A percentile compares a stretch with the other conserved stretches of the same genome.
phyloP scores from a whole-genome alignment of 768 basidiomycete genomes.

The Mycena galopus region DNA sequence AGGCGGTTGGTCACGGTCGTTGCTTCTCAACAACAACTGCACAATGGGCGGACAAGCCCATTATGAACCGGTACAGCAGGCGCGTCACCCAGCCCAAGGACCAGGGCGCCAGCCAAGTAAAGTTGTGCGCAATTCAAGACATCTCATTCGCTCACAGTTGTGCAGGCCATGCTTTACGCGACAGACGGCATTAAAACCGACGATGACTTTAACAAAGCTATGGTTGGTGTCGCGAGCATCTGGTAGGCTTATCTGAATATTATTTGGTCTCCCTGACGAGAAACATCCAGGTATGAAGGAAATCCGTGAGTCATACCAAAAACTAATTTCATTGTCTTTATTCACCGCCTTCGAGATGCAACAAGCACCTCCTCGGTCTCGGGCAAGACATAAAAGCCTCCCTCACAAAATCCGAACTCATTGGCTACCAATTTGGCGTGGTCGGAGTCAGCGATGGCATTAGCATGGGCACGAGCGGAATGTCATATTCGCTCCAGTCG shows the following conservation, averaged over 20 bases:
- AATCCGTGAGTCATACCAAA: conserved; percentile 83
- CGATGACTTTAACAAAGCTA: conserved; percentile 92
- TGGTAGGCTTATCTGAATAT: conserved; percentile 71
- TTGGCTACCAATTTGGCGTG: conserved; percentile 98
- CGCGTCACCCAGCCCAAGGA: conserved; percentile 91
- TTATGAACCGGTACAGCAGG: conserved; percentile 82
- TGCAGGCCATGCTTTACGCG: conserved; percentile 98
- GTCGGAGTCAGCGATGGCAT: conserved; percentile 99
- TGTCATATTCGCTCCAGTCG: conserved; percentile 97
- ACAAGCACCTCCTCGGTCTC: conserved; percentile 90
- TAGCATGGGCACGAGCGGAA: conserved; percentile 95
- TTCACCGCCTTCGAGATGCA: conserved; percentile 74
- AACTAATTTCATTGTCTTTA: background rate
- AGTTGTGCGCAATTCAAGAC: conserved; percentile 15
- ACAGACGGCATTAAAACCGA: conserved; percentile 90
- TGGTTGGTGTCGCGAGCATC: conserved; percentile 97
- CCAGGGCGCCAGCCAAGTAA: conserved; percentile 94
- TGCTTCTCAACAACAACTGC: conserved; percentile 47
- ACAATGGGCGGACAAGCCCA: conserved; percentile 54
- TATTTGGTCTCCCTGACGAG: conserved; percentile 34
- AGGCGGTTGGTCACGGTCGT: conserved; percentile 9
- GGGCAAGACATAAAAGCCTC: conserved; percentile 92
- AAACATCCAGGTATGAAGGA: conserved; percentile 88
- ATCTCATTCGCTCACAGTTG: conserved; percentile 29
- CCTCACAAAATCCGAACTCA: conserved; percentile 74